Conservation (phyloP, 1,284 basidiomycete species). For the Leccinum subrobustum region DNA sequence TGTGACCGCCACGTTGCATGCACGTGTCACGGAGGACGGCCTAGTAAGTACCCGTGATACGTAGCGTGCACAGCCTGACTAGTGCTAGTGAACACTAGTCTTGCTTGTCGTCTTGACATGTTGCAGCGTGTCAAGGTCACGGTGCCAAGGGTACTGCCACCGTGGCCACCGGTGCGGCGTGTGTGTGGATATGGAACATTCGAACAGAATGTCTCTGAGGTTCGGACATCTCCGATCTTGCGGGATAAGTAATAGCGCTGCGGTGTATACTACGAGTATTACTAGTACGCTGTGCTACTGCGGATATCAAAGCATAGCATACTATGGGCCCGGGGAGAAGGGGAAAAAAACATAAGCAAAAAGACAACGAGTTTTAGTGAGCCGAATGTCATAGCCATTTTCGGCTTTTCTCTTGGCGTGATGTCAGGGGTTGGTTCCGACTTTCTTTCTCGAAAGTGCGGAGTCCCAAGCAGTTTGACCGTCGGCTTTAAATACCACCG, state of each 20-base stretch:
- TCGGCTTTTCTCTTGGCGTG: slow-evolving; percentile 5
- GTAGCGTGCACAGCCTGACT: neutral
- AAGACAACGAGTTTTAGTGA: neutral
- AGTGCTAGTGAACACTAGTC: neutral
- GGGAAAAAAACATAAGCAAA: neutral
- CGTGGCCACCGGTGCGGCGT: slow-evolving; percentile 11
- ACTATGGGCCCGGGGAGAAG: neutral
- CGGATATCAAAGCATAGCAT: neutral
- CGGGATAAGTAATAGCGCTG: neutral
- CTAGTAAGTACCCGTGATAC: too few species aligned
- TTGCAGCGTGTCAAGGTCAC: neutral
- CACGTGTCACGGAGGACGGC: neutral
- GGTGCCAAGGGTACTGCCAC: neutral
- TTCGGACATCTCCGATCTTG: slow-evolving; percentile 21
- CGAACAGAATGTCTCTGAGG: slow-evolving; percentile 23
- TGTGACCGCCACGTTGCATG: neutral
- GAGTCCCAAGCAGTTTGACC: neutral
- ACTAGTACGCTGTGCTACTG: neutral
- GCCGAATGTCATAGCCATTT: slow-evolving; percentile 11
- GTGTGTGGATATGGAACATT: slow-evolving; percentile 27
- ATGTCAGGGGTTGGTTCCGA: neutral
- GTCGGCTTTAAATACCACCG: slow-evolving; percentile 12
- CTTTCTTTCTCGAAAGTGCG: slow-evolving; percentile 4
- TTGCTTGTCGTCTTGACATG: neutral
- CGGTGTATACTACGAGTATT: neutral